These are phyloP conservation scores for Vigna unguiculata DNA, from an alignment of 306 rosid species.

Conservation along the genomic window DNA sequence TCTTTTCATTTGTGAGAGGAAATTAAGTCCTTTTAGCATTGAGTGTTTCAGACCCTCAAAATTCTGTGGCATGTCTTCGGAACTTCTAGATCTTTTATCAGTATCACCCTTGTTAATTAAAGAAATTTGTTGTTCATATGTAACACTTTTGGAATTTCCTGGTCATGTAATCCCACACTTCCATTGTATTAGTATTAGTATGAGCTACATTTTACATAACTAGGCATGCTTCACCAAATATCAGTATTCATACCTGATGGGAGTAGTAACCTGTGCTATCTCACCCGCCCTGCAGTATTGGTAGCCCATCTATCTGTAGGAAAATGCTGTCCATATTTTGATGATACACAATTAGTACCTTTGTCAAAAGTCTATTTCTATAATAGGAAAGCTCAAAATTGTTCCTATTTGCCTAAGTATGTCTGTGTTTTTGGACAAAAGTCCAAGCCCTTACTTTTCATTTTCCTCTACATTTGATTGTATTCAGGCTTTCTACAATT, in stretches of 20 bases:
- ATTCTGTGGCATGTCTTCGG: background rate
- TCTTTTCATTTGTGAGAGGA: background rate
- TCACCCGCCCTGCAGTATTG: background rate
- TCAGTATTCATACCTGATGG: conserved; percentile 9
- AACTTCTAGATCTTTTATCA: conserved; percentile 6
- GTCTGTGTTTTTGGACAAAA: conserved; percentile 1
- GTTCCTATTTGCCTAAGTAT: background rate
- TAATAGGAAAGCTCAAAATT: conserved; percentile 13
- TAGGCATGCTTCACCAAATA: conserved; percentile 11
- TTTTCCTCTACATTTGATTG: conserved; percentile 16
- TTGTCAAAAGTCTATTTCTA: conserved; percentile 13
- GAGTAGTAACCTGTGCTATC: background rate
- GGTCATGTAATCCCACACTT: conserved; percentile 1
- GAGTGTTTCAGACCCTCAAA: background rate
- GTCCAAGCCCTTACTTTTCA: background rate
- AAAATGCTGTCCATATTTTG: background rate
- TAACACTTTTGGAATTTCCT: conserved; percentile 9
- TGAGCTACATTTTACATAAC: background rate
- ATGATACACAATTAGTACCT: conserved; percentile 12
- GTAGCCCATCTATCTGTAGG: conserved; percentile 25
- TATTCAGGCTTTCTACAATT: conserved; percentile 92
- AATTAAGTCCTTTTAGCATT: background rate
- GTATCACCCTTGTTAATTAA: conserved; percentile 13
- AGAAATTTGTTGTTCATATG: background rate
- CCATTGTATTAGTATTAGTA: background rate